Base-by-base conservation (phyloP, 106 monocot species). In the Dactylorhiza incarnata region DNA sequence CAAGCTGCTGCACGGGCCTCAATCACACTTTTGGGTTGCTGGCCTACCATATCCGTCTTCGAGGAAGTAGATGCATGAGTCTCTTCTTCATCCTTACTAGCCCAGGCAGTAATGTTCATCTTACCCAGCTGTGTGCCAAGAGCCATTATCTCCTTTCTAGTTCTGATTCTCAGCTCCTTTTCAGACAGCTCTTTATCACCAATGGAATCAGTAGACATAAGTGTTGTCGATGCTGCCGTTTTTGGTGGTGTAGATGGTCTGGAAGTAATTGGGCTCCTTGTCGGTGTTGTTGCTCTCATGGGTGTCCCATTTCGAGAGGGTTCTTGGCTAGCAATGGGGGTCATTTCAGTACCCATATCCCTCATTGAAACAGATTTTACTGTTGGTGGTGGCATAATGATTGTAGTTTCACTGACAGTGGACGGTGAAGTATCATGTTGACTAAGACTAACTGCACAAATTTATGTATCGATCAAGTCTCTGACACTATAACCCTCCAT, bases 281-380 rank as follows among this genome's bases (percentile, higher is more conserved):
- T 74, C 68, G 88, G 90, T 56, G 83, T 83, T 29, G 84, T 73
- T 24, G 80, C 81, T 76, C 87, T 84, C 23, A 63, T 79, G 76
- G 96, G 96, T 71, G 93, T 97, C 78, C 84, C 90, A 26, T 85
- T 97, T 37, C 87, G 81, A 58, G 96, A 96, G 69, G 96, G 85
- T 61, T 96, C 91, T 79, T 97, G 85, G 55, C 96, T 96, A 46
- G 93, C 84, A 74, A 93, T 83, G 23, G 96, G 96, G 29, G 96
- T 96, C 96, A 96, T 96, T 84, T 93, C 96, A 7, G 96, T 96
- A 16, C 93, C 96, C 82, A 84, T 93, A 73, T 96, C 96, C 72
- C 89, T 88, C 93, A 93, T 96, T 24, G 96, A 89, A 19, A 96
- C 89, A 62, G 96, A 84, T 45, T 82, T 76, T 45, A 81, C 76